Evolutionary conservation across 345 rosid genomes (phyloP).

Genomic region (Linum tenue): DNA sequence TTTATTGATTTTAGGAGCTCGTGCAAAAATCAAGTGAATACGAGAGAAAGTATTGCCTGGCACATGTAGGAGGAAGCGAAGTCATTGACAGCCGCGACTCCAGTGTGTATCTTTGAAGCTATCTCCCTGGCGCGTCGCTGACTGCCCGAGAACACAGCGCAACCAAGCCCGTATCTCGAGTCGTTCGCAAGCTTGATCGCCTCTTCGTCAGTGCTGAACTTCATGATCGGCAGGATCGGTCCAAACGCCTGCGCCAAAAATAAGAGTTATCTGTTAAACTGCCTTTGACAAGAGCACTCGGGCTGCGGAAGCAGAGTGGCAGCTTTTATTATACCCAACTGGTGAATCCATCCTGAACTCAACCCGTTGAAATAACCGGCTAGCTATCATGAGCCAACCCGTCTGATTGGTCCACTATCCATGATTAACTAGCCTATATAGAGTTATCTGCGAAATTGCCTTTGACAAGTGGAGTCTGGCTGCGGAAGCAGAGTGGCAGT

Average conservation of each 20-base stretch:
- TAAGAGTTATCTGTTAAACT: no score
- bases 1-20: background rate
- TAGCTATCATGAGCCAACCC: no score
- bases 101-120: slow-evolving; percentile 80
- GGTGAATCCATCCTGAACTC: no score
- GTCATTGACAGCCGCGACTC: slow-evolving; percentile 89
- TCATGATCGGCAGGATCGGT: slow-evolving; percentile 97
- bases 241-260: slow-evolving; percentile 67
- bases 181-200: slow-evolving; percentile 79
- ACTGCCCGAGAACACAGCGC: slow-evolving; percentile 86
- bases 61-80: slow-evolving; percentile 89
- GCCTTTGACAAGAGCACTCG: no score
- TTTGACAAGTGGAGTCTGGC: no score
- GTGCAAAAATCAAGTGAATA: background rate
- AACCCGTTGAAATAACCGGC: no score
- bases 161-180: slow-evolving; percentile 87
- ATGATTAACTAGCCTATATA: no score
- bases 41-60: slow-evolving; percentile 47
- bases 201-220: slow-evolving; percentile 85
- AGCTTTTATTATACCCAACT: no score
- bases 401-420: no score
- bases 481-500: no score
- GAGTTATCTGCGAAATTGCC: no score
- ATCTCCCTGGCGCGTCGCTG: slow-evolving; percentile 67
- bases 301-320: no score